Percentiles rank a stretch among this genome's conserved stretches.
Evolutionary conservation across 257 asterid genomes (phyloP).

Genomic region (Rubia yunnanensis): DNA sequence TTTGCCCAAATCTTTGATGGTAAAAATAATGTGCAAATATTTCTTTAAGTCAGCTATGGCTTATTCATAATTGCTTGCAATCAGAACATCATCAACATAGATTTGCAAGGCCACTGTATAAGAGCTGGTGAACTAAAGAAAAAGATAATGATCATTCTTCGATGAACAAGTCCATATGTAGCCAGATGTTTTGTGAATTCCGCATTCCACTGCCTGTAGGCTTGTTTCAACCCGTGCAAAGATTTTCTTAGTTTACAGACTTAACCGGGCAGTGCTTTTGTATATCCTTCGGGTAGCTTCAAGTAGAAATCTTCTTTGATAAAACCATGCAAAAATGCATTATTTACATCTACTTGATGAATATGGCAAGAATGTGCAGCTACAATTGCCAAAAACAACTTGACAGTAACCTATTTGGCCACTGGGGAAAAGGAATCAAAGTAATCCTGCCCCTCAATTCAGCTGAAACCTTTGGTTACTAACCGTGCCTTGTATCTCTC

Average conservation of each 20-base stretch:
- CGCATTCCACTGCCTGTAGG: neutral
- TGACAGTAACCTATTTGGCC: neutral
- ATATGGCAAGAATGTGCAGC: neutral
- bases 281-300: neutral
- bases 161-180: no score
- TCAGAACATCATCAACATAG: neutral
- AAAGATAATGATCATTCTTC: neutral
- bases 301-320: neutral
- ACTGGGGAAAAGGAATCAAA: neutral
- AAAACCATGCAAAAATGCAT: neutral
- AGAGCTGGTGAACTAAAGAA: neutral
- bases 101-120: neutral
- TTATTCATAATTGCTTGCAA: neutral
- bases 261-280: fast-evolving
- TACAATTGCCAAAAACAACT: neutral
- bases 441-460: neutral
- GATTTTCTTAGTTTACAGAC: no score
- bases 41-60: no score
- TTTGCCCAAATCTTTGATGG: no score
- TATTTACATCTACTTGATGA: neutral
- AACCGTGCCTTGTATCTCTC: neutral
- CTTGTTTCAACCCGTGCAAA: neutral
- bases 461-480: neutral
- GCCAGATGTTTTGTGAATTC: neutral
- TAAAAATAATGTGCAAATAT: no score